Percentiles rank a stretch among this genome's conserved stretches.
phyloP scores from a whole-genome alignment of 768 basidiomycete genomes.

The Pilatotrama ljubarskyi region DNA sequence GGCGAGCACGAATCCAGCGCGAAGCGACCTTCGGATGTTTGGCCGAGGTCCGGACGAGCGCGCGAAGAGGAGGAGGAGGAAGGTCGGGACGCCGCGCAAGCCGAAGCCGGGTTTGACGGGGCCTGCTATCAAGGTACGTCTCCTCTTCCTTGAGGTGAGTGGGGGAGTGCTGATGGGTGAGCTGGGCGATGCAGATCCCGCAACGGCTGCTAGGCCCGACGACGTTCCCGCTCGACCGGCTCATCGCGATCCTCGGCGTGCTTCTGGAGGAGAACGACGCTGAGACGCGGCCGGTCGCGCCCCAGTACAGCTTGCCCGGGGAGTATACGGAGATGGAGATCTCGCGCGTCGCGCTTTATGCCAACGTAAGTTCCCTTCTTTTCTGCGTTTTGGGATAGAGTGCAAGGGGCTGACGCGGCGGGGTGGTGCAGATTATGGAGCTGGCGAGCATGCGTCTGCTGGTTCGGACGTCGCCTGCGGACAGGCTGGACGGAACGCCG shows the following conservation, averaged over 20 bases:
- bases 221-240: conserved; percentile 75
- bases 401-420: background rate
- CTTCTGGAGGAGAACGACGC: conserved; percentile 72
- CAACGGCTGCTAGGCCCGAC: conserved; percentile 80
- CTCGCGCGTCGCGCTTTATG: conserved; percentile 56
- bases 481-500: conserved; percentile 68
- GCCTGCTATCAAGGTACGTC: conserved; percentile 30
- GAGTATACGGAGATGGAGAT: conserved; percentile 79
- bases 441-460: conserved; percentile 64
- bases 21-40: conserved; percentile 82
- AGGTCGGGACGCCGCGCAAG: conserved; percentile 35
- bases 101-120: conserved; percentile 22
- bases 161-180: background rate
- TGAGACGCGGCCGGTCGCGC: conserved; percentile 46
- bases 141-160: too few species aligned
- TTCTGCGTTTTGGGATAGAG: too few species aligned
- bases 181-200: conserved; percentile 49
- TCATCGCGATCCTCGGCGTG: conserved; percentile 77
- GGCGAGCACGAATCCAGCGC: conserved; percentile 82
- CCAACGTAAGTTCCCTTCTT: conserved; percentile 45
- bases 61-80: conserved; percentile 49
- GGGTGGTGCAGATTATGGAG: conserved; percentile 55
- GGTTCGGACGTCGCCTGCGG: conserved; percentile 59
- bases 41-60: conserved; percentile 71
- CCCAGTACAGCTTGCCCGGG: conserved; percentile 56